Evolutionary conservation across 2,329 filamentous ascomycete genomes (phyloP).

Genomic region (Ascochyta koolunga): DNA sequence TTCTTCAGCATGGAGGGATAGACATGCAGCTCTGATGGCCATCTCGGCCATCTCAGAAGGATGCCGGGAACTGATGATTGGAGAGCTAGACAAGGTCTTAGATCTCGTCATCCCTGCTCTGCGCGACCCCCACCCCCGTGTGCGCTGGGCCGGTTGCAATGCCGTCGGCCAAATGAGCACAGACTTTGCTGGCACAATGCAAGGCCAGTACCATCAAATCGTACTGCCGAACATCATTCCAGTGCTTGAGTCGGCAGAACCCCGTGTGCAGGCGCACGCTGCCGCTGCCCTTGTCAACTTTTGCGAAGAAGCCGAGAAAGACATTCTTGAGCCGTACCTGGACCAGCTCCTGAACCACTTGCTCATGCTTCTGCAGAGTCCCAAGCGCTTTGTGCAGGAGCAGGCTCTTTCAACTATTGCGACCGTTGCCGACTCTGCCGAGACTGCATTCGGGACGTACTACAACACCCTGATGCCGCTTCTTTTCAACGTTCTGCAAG

Average conservation of each 20-base stretch:
- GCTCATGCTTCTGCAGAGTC: constrained; percentile 84
- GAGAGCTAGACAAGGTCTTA: constrained; percentile 90
- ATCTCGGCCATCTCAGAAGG: constrained; percentile 98
- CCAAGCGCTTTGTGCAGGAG: constrained; percentile 96
- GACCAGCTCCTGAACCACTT: constrained; percentile 85
- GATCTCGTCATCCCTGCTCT: constrained; percentile 93
- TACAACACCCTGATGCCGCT: constrained; percentile 96
- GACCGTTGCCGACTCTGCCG: constrained; percentile 97
- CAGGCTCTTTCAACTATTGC: constrained; percentile 97
- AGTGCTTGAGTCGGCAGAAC: constrained; percentile 86
- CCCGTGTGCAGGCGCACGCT: constrained; percentile 93
- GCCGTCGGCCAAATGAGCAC: constrained; percentile 99
- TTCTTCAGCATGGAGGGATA: constrained; percentile 90
- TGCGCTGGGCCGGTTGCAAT: constrained; percentile 97
- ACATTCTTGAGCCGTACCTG: constrained; percentile 88
- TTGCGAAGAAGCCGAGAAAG: constrained; percentile 96
- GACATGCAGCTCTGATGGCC: constrained; percentile 96
- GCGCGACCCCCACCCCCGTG: constrained; percentile 87
- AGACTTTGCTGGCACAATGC: constrained; percentile 97
- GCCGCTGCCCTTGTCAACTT: constrained; percentile 99
- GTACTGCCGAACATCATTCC: constrained; percentile 92
- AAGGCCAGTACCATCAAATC: constrained; percentile 88
- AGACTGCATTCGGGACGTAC: constrained; percentile 92
- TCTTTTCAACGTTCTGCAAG: constrained; percentile 84
- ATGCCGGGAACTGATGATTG: constrained; percentile 93